These are phyloP conservation scores for Conticribra weissflogii DNA, from an alignment of 108 stramenopile genomes.

Conservation along the genomic window DNA sequence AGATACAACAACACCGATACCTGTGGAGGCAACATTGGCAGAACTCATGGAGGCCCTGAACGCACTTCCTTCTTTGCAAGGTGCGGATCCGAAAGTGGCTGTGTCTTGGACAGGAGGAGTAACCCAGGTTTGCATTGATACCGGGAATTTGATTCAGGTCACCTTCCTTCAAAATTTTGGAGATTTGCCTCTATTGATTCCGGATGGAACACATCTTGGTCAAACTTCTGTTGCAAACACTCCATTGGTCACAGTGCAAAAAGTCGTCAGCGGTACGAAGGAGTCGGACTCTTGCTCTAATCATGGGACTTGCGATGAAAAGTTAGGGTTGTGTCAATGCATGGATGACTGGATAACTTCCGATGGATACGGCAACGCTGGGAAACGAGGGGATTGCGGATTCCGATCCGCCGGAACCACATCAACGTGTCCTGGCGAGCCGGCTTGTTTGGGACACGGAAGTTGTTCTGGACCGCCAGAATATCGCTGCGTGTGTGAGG, in stretches of 20 bases:
- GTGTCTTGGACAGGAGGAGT: constrained; percentile 38
- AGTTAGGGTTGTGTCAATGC: constrained; percentile 52
- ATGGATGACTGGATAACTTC: constrained; percentile 60
- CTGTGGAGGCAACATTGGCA: constrained; percentile 59
- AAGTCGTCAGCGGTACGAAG: constrained; percentile 60
- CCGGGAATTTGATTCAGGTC: constrained; percentile 53
- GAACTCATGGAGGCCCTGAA: constrained; percentile 59
- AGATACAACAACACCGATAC: constrained; percentile 58
- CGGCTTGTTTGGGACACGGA: constrained; percentile 59
- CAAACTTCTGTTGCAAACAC: constrained; percentile 45
- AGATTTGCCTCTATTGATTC: constrained; percentile 48
- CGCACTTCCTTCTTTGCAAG: constrained; percentile 47
- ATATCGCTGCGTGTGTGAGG: constrained; percentile 70
- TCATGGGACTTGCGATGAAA: constrained; percentile 60
- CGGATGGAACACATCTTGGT: constrained; percentile 50
- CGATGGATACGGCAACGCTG: constrained; percentile 67
- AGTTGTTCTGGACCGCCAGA: constrained; percentile 52
- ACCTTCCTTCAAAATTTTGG: constrained; percentile 77
- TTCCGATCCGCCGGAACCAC: constrained; percentile 27
- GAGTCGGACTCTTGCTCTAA: constrained; percentile 64
- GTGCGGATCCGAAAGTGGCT: constrained; percentile 35
- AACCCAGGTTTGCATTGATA: constrained; percentile 41
- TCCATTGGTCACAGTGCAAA: constrained; percentile 48
- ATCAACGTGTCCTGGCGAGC: constrained; percentile 37
- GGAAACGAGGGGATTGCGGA: constrained; percentile 72